Percentiles rank a stretch among this genome's conserved stretches.
These are phyloP conservation scores for Dispira simplex DNA, from an alignment of 192 early-diverging fungal species.

Conservation along the genomic window DNA sequence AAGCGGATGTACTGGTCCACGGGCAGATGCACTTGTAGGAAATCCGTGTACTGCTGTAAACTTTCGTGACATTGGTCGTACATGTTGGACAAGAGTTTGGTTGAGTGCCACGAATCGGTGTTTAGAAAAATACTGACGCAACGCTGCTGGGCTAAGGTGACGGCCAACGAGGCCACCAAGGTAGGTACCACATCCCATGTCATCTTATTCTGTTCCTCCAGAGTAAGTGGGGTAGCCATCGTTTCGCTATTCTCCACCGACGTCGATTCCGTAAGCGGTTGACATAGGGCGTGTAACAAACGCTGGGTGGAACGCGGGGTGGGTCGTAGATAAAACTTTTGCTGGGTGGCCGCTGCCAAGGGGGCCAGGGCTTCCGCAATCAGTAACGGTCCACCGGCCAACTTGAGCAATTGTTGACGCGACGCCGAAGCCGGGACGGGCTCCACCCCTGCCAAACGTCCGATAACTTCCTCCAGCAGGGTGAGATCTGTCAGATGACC, in stretches of 20 bases:
- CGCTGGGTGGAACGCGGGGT: not conserved
- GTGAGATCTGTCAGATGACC: constrained; percentile 43
- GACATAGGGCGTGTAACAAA: not conserved
- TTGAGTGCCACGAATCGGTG: not conserved
- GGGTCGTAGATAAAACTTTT: not conserved
- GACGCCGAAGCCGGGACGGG: constrained; percentile 11
- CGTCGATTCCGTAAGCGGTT: not conserved
- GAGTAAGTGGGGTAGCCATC: constrained; percentile 21
- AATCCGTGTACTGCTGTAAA: constrained; percentile 47
- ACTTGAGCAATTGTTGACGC: not conserved
- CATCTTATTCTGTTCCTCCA: constrained; percentile 41
- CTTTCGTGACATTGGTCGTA: constrained; percentile 44
- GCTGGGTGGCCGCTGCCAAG: not conserved
- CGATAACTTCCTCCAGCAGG: constrained; percentile 51
- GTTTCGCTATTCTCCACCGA: not conserved
- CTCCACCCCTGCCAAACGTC: constrained; percentile 55
- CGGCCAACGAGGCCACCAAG: constrained; percentile 23
- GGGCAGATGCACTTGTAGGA: constrained; percentile 34
- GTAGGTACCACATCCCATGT: constrained; percentile 10
- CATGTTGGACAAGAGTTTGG: constrained; percentile 40
- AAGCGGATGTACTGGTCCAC: constrained; percentile 23
- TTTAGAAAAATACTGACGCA: constrained; percentile 29
- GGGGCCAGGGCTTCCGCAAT: constrained; percentile 1
- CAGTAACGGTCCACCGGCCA: constrained; percentile 3
- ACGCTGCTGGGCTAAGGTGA: constrained; percentile 44